Percentiles rank a stretch among this genome's conserved stretches.
These are phyloP conservation scores for Pinus tabuliformis DNA, from an alignment of 75 land plant genomes.

Conservation along the genomic window DNA sequence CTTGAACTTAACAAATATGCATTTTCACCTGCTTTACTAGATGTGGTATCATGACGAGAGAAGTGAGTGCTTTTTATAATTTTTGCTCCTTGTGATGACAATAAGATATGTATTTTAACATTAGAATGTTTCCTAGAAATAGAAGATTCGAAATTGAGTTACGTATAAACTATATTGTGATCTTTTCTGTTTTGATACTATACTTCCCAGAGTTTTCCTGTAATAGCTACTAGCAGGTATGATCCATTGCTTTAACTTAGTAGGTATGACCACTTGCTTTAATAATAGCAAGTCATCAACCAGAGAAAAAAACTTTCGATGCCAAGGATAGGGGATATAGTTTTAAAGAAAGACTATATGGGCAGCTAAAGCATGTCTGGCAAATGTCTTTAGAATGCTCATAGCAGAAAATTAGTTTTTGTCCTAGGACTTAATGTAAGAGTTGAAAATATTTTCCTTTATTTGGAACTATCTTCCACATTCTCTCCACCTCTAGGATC, in stretches of 20 bases:
- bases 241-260: too few relatives aligned
- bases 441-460: not conserved
- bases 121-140: not conserved
- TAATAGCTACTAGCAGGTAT: too few relatives aligned
- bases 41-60: conserved; percentile 19
- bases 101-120: not conserved
- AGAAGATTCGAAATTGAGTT: not conserved
- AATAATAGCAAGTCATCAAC: too few relatives aligned
- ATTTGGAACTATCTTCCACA: not conserved
- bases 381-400: not conserved
- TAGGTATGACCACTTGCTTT: too few relatives aligned
- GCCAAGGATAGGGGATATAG: not conserved
- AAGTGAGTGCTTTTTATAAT: conserved; percentile 28
- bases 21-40: conserved; percentile 19
- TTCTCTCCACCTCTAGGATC: not conserved
- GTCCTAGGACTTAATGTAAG: not conserved
- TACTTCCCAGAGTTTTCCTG: not conserved
- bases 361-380: not conserved
- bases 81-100: not conserved
- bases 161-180: not conserved
- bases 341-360: conserved; percentile 5
- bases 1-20: conserved; percentile 58
- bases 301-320: too few relatives aligned
- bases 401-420: not conserved
- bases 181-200: not conserved